Conservation (phyloP, 176 grass and related monocot species). For the Elaeis guineensis region DNA sequence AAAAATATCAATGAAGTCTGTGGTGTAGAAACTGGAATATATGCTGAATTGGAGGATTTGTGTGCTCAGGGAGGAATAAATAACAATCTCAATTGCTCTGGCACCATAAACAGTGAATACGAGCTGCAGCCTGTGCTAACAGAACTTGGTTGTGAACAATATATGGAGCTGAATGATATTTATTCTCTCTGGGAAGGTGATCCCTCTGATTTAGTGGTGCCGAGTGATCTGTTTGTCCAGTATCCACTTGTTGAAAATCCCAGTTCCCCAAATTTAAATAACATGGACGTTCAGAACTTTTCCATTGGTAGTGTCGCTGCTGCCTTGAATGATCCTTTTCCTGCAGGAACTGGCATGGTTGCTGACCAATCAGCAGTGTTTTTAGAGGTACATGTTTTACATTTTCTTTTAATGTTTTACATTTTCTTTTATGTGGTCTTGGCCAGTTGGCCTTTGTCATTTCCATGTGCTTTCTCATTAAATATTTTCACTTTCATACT, state of each 20-base stretch:
- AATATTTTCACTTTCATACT: no score
- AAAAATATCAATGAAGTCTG: constrained; percentile 18
- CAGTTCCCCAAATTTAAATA: background rate
- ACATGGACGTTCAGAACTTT: no score
- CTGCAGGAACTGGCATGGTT: no score
- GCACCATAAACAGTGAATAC: background rate
- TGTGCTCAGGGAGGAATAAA: background rate
- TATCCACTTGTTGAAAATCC: background rate
- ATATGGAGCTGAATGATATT: constrained; percentile 52
- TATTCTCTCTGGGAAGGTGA: constrained; percentile 1
- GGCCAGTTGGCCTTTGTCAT: no score
- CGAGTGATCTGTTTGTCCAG: background rate
- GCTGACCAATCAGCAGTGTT: no score
- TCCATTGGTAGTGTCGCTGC: no score
- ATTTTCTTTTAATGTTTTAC: no score
- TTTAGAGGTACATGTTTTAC: no score
- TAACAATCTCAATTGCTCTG: background rate
- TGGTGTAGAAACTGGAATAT: constrained; percentile 27
- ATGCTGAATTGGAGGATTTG: constrained; percentile 21
- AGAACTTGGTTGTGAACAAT: constrained; percentile 32
- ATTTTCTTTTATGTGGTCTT: no score
- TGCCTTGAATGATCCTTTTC: no score
- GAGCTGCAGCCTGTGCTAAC: constrained; percentile 4
- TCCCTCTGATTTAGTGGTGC: background rate
- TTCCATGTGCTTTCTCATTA: no score